Percentiles rank a stretch among this genome's conserved stretches.
These are phyloP conservation scores for Rhodotorula paludigena DNA, from an alignment of 768 basidiomycete genomes.

Conservation along the genomic window DNA sequence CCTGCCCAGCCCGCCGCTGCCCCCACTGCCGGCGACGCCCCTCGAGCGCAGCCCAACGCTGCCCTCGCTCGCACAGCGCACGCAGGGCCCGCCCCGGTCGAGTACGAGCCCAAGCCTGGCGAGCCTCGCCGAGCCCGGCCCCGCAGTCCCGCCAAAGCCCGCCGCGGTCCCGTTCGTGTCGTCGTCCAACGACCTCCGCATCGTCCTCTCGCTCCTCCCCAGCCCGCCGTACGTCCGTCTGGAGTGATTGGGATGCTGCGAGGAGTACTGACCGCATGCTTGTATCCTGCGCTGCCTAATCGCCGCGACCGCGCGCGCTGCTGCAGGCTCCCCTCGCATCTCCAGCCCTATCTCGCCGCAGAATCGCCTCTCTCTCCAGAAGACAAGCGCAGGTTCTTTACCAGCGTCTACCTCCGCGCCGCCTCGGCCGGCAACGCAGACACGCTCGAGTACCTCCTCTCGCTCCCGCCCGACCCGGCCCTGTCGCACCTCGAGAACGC, in stretches of 20 bases:
- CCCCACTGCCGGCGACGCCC: background rate
- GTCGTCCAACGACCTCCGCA: background rate
- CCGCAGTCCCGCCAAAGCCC: background rate
- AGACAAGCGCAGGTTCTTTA: constrained; percentile 33
- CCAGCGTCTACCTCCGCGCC: constrained; percentile 27
- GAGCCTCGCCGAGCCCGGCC: background rate
- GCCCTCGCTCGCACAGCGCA: background rate
- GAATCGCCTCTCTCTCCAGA: constrained; percentile 14
- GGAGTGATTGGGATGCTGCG: no score
- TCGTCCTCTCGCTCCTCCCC: background rate
- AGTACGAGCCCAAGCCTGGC: background rate
- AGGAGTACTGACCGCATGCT: no score
- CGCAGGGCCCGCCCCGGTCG: background rate
- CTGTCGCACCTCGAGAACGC: constrained; percentile 10
- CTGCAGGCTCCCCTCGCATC: constrained; percentile 24
- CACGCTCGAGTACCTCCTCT: constrained; percentile 42
- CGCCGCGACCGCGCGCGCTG: background rate
- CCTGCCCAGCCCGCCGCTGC: background rate
- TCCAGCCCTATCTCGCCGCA: constrained; percentile 28
- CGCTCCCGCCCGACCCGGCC: constrained; percentile 24
- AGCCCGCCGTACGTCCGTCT: constrained; percentile 4
- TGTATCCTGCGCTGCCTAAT: background rate
- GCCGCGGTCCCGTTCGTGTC: background rate
- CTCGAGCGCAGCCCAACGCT: background rate
- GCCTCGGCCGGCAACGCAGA: constrained; percentile 37